Evolutionary conservation across 2,329 filamentous ascomycete species (phyloP).

Genomic region (Ascochyta lentis): DNA sequence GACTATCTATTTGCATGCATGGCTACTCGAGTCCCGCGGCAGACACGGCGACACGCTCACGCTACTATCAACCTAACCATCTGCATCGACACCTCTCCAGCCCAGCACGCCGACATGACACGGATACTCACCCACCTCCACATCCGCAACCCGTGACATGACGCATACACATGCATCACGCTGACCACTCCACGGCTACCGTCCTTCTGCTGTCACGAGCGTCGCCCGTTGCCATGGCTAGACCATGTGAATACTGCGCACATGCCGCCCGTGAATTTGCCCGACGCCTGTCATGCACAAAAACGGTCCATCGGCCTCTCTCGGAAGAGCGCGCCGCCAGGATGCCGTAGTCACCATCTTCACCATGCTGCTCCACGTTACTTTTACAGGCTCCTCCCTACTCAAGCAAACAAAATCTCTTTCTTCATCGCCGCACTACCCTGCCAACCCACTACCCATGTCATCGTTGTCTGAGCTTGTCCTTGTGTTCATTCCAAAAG

Average conservation of each 20-base stretch:
- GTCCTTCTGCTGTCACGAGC: not conserved
- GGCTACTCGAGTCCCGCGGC: slow-evolving; percentile 3
- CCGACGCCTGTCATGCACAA: slow-evolving; percentile 10
- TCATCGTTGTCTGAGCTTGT: slow-evolving; percentile 71
- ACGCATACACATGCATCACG: not conserved
- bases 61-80: slow-evolving; percentile 8
- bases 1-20: slow-evolving; percentile 8
- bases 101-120: slow-evolving; percentile 6
- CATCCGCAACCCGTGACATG: not conserved
- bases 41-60: not conserved
- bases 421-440: not conserved
- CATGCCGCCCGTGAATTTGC: slow-evolving; percentile 17
- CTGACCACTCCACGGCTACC: not conserved
- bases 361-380: not conserved
- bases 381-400: not conserved
- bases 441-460: not conserved
- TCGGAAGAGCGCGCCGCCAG: slow-evolving; percentile 3
- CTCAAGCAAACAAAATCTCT: not conserved
- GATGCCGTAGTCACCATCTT: not conserved
- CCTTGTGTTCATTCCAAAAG: slow-evolving; percentile 84
- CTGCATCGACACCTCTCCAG: slow-evolving; percentile 2
- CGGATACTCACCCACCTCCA: not conserved
- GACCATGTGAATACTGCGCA: slow-evolving; percentile 1
- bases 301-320: slow-evolving; percentile 3
- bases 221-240: not conserved